A percentile compares a stretch with the other conserved stretches of the same genome.
Evolutionary conservation across 768 basidiomycete species (phyloP).

Genomic region (Boletus coccyginus): DNA sequence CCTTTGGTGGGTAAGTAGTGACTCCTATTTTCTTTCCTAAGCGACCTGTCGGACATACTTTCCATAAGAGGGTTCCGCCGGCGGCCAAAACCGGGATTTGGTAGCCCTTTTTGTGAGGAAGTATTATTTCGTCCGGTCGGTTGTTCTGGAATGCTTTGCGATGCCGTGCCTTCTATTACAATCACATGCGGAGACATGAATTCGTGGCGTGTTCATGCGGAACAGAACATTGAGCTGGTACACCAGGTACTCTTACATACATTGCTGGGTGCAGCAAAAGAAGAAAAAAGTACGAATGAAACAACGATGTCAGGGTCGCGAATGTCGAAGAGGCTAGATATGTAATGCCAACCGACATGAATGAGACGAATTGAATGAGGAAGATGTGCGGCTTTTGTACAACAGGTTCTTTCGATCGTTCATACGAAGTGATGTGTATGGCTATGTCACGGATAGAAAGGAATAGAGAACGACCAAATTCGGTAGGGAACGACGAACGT

Average conservation of each 20-base stretch:
- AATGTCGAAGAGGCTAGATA: constrained; percentile 29
- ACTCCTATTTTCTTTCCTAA: not conserved
- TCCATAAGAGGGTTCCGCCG: not conserved
- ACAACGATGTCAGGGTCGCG: constrained; percentile 14
- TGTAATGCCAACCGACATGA: constrained; percentile 20
- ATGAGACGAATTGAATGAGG: constrained; percentile 6
- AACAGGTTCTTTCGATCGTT: constrained; percentile 23
- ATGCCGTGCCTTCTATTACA: not conserved
- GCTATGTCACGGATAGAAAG: not conserved
- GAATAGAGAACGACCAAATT: not conserved
- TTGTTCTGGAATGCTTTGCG: constrained; percentile 8
- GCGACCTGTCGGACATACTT: not conserved
- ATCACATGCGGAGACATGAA: constrained; percentile 6
- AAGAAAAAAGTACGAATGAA: constrained; percentile 2
- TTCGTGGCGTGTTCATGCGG: not conserved
- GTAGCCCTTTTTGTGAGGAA: no score
- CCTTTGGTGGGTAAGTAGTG: no score
- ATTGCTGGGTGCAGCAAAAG: constrained; percentile 16
- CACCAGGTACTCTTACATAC: constrained; percentile 35
- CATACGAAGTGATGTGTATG: constrained; percentile 7
- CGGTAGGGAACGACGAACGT: constrained; percentile 4
- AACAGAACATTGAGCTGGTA: constrained; percentile 19
- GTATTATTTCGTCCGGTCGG: not conserved
- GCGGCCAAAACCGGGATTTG: no score
- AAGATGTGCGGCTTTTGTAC: constrained; percentile 20